Base-by-base conservation (phyloP, 2,329 filamentous ascomycete genomes). In the Trichoderma polysporum region DNA sequence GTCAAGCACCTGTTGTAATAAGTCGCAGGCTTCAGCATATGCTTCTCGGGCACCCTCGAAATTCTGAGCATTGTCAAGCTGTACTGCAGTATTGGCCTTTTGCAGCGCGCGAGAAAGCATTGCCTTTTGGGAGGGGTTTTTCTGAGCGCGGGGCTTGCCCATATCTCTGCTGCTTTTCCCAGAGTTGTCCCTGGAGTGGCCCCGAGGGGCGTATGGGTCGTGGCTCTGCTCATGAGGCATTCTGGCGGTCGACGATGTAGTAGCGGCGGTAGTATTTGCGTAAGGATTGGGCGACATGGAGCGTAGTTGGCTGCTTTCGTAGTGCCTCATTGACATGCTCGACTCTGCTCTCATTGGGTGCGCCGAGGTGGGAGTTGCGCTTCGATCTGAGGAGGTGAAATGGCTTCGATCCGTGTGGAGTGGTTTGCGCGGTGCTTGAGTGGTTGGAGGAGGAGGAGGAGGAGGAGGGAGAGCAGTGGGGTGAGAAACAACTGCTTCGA, bases 31-130 rank as follows among this genome's bases (percentile, higher is more conserved):
- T 79, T 99, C 95, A 12, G 87, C 84, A 76, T 99, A 99, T 15
- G 94, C 93, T 73, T 93, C 88, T 75, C 96, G 90, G 19, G 95
- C 95, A 47, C 92, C 93, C 76, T 94, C 92, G 70, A 95, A 94
- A 75, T 98, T 97, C 74, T 95, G 92, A 15, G 93, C 93, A 85
- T 97, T 98, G 79, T 99, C 95, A 47, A 99, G 86, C 71, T 97
- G 86, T 29, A 99, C 95, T 25, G 95, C 95, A 13, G 92, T 94
- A 75, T 99, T 97, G 58, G 95, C 95, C 80, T 97, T 97, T 76
- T 97, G 91, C 64, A 99, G 82, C 0, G 95, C 95, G 73, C 91
- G 92, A n/a, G 94, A 97, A 39, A 99, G 85, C 94, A 98, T 98
- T 12, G 90, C 91, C 82, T 97, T 98, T 77, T 98, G 91, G 1